Percentiles rank a stretch among this genome's conserved stretches.
These are phyloP conservation scores for Torulaspora microellipsoides DNA, from an alignment of 805 yeast species.

Conservation along the genomic window DNA sequence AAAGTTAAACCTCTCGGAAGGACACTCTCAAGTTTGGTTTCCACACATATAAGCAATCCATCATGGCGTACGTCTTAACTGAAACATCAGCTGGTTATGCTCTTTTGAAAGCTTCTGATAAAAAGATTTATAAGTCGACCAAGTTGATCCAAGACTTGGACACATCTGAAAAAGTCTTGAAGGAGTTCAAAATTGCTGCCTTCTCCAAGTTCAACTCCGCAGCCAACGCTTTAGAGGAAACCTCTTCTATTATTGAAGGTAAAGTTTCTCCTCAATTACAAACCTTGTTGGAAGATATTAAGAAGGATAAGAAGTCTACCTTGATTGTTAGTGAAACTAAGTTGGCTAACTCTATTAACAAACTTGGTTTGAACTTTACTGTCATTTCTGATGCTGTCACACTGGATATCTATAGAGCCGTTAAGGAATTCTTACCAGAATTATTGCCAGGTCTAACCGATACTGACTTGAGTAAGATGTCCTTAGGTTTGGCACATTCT, in stretches of 20 bases:
- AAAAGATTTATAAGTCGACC: constrained; percentile 87
- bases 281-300: constrained; percentile 66
- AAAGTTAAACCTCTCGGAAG: too few species aligned
- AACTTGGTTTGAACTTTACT: constrained; percentile 79
- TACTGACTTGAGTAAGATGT: constrained; percentile 83
- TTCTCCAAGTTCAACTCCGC: constrained; percentile 94
- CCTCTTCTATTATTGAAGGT: constrained; percentile 88
- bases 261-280: constrained; percentile 83
- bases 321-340: constrained; percentile 92
- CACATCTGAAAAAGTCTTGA: constrained; percentile 76
- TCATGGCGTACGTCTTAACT: constrained; percentile 84
- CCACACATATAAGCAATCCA: background rate
- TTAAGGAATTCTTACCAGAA: constrained; percentile 90
- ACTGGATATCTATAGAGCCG: constrained; percentile 90
- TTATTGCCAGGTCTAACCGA: constrained; percentile 90
- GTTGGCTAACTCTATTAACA: constrained; percentile 93
- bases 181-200: constrained; percentile 90
- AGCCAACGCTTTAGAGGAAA: constrained; percentile 93
- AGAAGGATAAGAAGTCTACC: constrained; percentile 77
- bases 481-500: constrained; percentile 97
- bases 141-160: constrained; percentile 70
- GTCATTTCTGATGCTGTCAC: constrained; percentile 95
- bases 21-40: background rate
- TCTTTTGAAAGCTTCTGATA: constrained; percentile 93
- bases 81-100: constrained; percentile 99